Base-by-base conservation (phyloP, 2,329 filamentous ascomycete genomes). In the Paracoccidioides lutzii region DNA sequence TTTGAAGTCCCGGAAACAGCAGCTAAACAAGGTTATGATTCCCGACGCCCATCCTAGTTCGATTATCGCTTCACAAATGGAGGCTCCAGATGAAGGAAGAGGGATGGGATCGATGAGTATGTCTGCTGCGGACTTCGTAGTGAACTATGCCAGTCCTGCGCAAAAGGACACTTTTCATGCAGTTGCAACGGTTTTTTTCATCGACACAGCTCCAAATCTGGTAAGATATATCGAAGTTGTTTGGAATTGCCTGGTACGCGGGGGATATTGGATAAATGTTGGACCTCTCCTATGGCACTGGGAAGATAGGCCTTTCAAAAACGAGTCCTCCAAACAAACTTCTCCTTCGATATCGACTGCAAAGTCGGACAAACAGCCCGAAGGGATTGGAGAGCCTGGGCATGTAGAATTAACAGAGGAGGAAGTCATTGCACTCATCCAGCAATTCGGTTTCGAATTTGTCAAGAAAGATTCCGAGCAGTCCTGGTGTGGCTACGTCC, bases 201-300 rank as follows among this genome's bases (percentile, higher is more conserved):
- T 98, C 57, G 94, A 98, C 69, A 98, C 93, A 1, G 93, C 93
- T 2, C 90, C 91, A 1, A 97, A 98, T 67, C 69, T 96, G 37
- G 85, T 97, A 54, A 81, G 86, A 2, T 98, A 98, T 67, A 81
- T 98, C 38, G 84, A 95, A 66, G 84, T 90, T 1, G 87, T 97
- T 55, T 75, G 74, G 44, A 81, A 87, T 66, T 94, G 90, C 65
- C 78, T 98, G 52, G 82, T 80, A 61, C 76, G 81, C 0, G 87
- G 86, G 32, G 93, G 93, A 0, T 65, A 95, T 3, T 87, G 95
- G 76, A 80, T 95, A 66, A 98, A 98, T 65, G 75, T 95, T 30
- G 93, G 93, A 0, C 93, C 93, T 0, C 72, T 98, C 55, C 75
- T 97, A 43, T 98, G 93, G 93, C 94, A 98, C 69, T 97, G 94